A percentile compares a stretch with the other conserved stretches of the same genome.
phyloP scores from a whole-genome alignment of 169 alveolate species.

The Eimeria acervulina region DNA sequence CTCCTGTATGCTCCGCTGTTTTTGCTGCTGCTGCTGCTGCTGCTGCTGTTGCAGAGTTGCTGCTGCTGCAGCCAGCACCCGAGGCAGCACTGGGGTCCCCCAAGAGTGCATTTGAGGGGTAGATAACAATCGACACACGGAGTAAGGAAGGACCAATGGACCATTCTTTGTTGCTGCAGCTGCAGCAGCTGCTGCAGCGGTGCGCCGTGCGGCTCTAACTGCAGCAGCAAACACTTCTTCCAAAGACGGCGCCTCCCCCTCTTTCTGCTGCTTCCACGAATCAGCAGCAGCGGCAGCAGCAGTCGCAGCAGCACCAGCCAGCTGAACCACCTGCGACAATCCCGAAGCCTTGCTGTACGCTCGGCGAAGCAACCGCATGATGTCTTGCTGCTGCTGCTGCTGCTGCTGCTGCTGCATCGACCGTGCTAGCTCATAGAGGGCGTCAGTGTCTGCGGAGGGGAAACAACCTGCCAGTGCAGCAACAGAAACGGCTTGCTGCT shows the following conservation, averaged over 20 bases:
- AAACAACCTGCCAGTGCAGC: constrained; percentile 52
- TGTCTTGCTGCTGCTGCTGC: constrained; percentile 34
- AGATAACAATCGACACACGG: neutral
- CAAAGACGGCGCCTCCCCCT: neutral
- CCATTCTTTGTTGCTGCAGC: constrained; percentile 20
- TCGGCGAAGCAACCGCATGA: neutral
- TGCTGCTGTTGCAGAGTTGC: neutral
- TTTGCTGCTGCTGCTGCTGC: neutral
- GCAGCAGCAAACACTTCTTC: constrained; percentile 20
- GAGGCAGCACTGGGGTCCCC: constrained; percentile 33
- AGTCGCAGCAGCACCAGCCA: constrained; percentile 35
- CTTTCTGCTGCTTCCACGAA: neutral
- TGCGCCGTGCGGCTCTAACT: constrained; percentile 8
- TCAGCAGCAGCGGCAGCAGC: neutral
- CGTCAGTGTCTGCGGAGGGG: constrained; percentile 39
- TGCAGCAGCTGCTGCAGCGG: constrained; percentile 30
- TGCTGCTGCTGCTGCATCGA: constrained; percentile 31
- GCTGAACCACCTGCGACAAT: constrained; percentile 40
- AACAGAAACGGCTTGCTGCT: constrained; percentile 21
- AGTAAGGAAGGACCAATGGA: constrained; percentile 7
- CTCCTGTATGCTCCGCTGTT: neutral
- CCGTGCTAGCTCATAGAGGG: constrained; percentile 8
- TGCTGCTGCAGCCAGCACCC: neutral
- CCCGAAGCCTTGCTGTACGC: constrained; percentile 50
- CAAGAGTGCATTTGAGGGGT: neutral